Evolutionary conservation across 2,329 filamentous ascomycete genomes (phyloP).

Genomic region (Raffaelea albimanens): DNA sequence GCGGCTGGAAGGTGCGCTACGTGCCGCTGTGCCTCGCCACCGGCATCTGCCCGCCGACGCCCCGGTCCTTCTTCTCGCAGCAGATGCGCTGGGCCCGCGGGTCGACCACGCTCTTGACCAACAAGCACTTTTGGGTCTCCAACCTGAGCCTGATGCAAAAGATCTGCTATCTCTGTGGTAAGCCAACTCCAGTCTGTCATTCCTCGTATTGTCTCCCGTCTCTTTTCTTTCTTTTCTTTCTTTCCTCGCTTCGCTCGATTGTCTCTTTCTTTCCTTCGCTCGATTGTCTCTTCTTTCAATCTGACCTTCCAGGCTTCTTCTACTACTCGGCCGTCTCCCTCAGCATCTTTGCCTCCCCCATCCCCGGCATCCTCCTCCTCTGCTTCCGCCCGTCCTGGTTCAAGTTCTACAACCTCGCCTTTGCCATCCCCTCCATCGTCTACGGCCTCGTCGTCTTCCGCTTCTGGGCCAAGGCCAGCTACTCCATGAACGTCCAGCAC

Average conservation of each 20-base stretch:
- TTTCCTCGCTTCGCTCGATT: no score
- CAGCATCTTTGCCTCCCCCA: constrained; percentile 5
- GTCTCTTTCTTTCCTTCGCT: no score
- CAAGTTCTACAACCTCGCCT: constrained; percentile 6
- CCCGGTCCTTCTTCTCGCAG: constrained; percentile 6
- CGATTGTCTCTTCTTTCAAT: no score
- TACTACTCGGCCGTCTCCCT: constrained; percentile 5
- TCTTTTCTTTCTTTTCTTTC: no score
- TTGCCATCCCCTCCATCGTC: constrained; percentile 4
- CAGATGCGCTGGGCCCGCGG: constrained; percentile 7
- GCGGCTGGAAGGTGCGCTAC: constrained; percentile 6
- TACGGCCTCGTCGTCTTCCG: constrained; percentile 4
- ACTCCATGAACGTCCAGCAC: constrained; percentile 7
- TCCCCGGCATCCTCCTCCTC: constrained; percentile 5
- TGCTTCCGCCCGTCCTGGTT: constrained; percentile 5
- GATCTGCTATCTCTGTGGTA: constrained; percentile 8
- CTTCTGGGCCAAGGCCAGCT: constrained; percentile 5
- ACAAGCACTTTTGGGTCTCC: constrained; percentile 4
- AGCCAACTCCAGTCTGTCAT: background rate
- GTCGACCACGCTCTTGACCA: constrained; percentile 5
- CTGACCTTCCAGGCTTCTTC: constrained; percentile 1
- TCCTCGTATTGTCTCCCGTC: background rate
- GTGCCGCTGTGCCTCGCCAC: constrained; percentile 4
- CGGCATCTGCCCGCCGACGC: constrained; percentile 5
- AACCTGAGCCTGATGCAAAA: constrained; percentile 6